These are phyloP conservation scores for Carpinus fangiana DNA, from an alignment of 306 rosid genomes.

Conservation along the genomic window DNA sequence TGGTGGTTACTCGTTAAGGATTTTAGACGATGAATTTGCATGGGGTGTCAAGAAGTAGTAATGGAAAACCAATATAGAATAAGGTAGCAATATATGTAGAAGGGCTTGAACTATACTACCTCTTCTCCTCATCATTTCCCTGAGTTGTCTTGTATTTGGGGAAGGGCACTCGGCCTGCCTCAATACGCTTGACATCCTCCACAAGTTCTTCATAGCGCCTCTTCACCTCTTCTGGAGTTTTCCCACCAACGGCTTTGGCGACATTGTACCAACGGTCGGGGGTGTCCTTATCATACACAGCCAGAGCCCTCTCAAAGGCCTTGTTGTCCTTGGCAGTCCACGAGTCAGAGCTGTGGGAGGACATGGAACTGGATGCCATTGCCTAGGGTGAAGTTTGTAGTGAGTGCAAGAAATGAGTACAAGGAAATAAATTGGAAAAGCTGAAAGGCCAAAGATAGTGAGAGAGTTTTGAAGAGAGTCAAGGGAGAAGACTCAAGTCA, in stretches of 20 bases:
- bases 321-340: constrained; percentile 93
- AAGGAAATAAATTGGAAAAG: not conserved
- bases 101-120: constrained; percentile 38
- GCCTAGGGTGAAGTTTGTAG: not conserved
- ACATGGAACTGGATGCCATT: constrained; percentile 82
- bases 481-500: constrained; percentile 26
- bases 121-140: constrained; percentile 44
- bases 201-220: constrained; percentile 76
- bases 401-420: not conserved
- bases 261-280: constrained; percentile 93
- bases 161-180: constrained; percentile 76
- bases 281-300: constrained; percentile 83
- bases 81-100: not conserved
- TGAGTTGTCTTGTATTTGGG: constrained; percentile 59
- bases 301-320: constrained; percentile 91
- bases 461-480: constrained; percentile 9
- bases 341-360: constrained; percentile 54
- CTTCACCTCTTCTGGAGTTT: constrained; percentile 83
- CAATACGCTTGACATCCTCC: constrained; percentile 73
- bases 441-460: constrained; percentile 11
- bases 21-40: constrained; percentile 9
- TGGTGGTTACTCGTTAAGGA: not conserved
- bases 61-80: not conserved
- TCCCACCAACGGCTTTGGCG: constrained; percentile 83
- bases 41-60: constrained; percentile 9